phyloP scores from a whole-genome alignment of 1,284 basidiomycete species.

The Naganishia albida region DNA sequence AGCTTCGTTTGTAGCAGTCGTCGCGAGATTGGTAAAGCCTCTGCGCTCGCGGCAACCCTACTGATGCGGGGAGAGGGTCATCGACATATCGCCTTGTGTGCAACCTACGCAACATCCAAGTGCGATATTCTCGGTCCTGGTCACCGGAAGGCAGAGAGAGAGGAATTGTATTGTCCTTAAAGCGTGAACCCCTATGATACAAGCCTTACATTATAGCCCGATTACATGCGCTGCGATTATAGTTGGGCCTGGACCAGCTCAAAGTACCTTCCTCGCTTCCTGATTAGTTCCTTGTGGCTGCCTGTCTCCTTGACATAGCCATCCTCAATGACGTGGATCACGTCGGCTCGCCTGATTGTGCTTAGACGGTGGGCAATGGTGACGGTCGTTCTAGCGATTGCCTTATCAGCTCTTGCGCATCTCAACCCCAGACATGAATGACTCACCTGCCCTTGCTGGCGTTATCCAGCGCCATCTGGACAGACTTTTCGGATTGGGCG shows the following conservation, averaged over 20 bases:
- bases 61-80: no score
- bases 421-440: no score
- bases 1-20: no score
- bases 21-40: no score
- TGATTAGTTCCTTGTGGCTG: conserved; percentile 71
- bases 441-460: conserved; percentile 62
- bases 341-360: conserved; percentile 50
- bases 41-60: no score
- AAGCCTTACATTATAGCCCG: no score
- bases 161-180: not conserved
- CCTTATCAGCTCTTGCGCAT: not conserved
- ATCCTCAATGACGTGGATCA: conserved; percentile 77
- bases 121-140: no score
- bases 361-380: conserved; percentile 58
- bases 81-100: no score
- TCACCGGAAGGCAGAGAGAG: no score
- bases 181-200: no score
- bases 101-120: no score
- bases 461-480: conserved; percentile 92
- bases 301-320: conserved; percentile 80
- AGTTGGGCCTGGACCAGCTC: conserved; percentile 43
- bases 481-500: conserved; percentile 83
- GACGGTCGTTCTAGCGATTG: conserved; percentile 52
- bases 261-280: conserved; percentile 44
- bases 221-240: not conserved